Evolutionary conservation across 1,139 yeast genomes (phyloP).

Genomic region (Zygosaccharomyces pseudobailii): DNA sequence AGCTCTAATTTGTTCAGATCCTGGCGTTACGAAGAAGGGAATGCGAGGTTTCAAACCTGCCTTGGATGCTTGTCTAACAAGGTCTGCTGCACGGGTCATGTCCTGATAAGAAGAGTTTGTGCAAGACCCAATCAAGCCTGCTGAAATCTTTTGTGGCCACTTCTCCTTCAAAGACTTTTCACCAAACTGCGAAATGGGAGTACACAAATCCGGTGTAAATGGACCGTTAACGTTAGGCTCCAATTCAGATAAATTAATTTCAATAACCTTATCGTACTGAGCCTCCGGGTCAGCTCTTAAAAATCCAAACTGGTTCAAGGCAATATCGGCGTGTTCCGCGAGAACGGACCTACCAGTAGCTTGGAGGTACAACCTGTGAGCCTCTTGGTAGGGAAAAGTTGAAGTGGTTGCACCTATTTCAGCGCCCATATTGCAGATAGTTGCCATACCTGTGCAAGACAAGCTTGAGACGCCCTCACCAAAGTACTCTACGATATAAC

Average conservation of each 20-base stretch:
- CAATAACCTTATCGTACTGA: constrained; percentile 77
- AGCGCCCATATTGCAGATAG: constrained; percentile 99
- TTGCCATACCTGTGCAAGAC: constrained; percentile 98
- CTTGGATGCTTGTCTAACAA: constrained; percentile 76
- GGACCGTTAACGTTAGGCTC: constrained; percentile 96
- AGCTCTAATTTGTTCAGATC: constrained; percentile 97
- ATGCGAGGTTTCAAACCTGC: constrained; percentile 89
- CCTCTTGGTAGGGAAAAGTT: constrained; percentile 89
- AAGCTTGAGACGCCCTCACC: constrained; percentile 86
- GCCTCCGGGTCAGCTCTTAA: constrained; percentile 78
- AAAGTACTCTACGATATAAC: constrained; percentile 88
- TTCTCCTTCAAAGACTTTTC: constrained; percentile 56
- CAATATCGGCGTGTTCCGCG: constrained; percentile 71
- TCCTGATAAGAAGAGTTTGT: constrained; percentile 97
- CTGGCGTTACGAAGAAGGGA: constrained; percentile 93
- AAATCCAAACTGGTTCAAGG: constrained; percentile 55
- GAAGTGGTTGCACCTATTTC: constrained; percentile 99
- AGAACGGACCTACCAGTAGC: constrained; percentile 81
- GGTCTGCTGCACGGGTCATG: constrained; percentile 89
- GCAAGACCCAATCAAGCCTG: constrained; percentile 95
- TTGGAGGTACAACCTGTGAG: constrained; percentile 72
- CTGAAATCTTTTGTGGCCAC: constrained; percentile 80
- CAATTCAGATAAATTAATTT: constrained; percentile 65
- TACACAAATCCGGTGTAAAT: constrained; percentile 89
- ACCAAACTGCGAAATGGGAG: constrained; percentile 73